Conservation (phyloP, 768 basidiomycete genomes). For the Sporobolomyces phaffii region DNA sequence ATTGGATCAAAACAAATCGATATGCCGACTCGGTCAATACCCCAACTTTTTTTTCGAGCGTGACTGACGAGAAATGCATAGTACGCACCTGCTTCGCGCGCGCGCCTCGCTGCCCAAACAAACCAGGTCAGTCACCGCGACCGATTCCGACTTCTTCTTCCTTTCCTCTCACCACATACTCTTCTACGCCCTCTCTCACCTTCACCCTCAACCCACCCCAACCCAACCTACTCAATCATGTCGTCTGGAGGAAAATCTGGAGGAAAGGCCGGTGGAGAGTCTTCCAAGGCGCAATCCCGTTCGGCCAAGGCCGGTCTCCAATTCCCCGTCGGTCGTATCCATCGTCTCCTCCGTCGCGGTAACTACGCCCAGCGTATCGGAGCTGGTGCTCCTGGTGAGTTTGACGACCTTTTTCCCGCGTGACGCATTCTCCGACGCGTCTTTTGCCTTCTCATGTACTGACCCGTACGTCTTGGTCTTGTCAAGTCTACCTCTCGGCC, state of each 20-base stretch:
- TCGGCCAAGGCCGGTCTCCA: constrained; percentile 46
- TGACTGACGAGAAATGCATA: no score
- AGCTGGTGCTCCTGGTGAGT: constrained; percentile 56
- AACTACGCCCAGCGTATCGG: constrained; percentile 69
- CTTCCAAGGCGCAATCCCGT: constrained; percentile 29
- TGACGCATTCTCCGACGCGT: no score
- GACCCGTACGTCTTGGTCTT: not conserved
- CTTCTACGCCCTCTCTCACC: not conserved
- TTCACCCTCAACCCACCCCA: not conserved
- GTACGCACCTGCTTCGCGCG: no score
- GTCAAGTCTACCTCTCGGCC: constrained; percentile 74
- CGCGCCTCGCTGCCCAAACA: no score
- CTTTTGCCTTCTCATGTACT: constrained; percentile 45
- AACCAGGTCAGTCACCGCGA: no score
- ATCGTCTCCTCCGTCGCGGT: constrained; percentile 64
- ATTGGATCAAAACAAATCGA: not conserved
- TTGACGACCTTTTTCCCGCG: constrained; percentile 55
- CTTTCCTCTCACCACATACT: not conserved
- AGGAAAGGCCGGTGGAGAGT: constrained; percentile 45
- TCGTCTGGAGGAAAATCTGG: constrained; percentile 46
- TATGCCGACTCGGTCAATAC: no score
- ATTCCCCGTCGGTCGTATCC: constrained; percentile 78
- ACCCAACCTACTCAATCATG: constrained; percentile 5
- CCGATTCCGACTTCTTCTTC: no score
- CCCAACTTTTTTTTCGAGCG: no score